phyloP scores from a whole-genome alignment of 192 early-diverging fungal species.

The Dissophora globulifera region DNA sequence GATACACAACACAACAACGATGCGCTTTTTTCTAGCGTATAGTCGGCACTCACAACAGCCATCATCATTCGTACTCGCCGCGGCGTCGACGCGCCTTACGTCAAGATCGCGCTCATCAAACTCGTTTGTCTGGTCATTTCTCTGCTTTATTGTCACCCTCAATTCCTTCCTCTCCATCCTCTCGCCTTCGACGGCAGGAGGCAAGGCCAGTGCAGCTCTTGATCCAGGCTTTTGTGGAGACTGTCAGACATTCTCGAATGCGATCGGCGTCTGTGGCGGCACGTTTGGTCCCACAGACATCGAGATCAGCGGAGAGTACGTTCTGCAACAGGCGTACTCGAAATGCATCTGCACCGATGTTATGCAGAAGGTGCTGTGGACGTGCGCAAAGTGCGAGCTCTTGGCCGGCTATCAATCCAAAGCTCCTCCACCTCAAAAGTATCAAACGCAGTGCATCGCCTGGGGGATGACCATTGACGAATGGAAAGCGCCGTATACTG shows the following conservation, averaged over 20 bases:
- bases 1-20: too few relatives aligned
- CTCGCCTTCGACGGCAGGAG: conserved; percentile 22
- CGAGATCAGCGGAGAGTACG: conserved; percentile 26
- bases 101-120: background rate
- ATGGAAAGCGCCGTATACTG: conserved; percentile 28
- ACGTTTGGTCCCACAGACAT: conserved; percentile 27
- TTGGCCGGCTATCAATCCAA: conserved; percentile 23
- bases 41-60: too few relatives aligned
- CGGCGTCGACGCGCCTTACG: background rate
- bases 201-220: conserved; percentile 15
- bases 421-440: conserved; percentile 37
- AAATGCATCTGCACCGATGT: conserved; percentile 35
- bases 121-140: conserved; percentile 22
- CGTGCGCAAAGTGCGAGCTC: conserved; percentile 30
- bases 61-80: background rate
- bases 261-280: conserved; percentile 38
- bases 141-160: conserved; percentile 18
- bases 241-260: conserved; percentile 44
- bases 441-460: conserved; percentile 28
- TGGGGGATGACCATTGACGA: conserved; percentile 26
- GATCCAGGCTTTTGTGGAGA: conserved; percentile 36
- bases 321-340: conserved; percentile 9
- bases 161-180: conserved; percentile 25
- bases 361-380: conserved; percentile 46
- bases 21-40: too few relatives aligned